A percentile compares a stretch with the other conserved stretches of the same genome.
phyloP scores from a whole-genome alignment of 1,284 basidiomycete species.

The Malassezia pachydermatis region DNA sequence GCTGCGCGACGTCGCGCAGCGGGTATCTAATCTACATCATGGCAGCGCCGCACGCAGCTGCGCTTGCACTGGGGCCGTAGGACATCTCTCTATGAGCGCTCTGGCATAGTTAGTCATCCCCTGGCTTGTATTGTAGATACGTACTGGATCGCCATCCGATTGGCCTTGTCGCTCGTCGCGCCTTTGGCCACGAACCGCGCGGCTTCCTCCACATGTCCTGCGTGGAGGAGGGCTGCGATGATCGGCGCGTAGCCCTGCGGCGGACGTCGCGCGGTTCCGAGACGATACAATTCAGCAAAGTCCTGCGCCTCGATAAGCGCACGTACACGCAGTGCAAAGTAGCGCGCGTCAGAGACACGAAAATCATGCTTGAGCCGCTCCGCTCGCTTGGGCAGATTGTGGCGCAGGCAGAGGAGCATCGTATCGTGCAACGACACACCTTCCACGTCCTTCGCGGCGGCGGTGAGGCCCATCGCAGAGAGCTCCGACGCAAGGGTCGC shows the following conservation, averaged over 20 bases:
- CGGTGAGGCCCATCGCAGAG: neutral
- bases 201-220: slow-evolving; percentile 30
- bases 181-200: slow-evolving; percentile 23
- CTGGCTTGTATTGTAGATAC: neutral
- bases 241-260: slow-evolving; percentile 69
- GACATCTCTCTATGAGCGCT: slow-evolving; percentile 13
- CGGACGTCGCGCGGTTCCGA: slow-evolving; percentile 55
- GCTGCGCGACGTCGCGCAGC: slow-evolving; percentile 18
- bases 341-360: slow-evolving; percentile 38
- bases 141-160: slow-evolving; percentile 5
- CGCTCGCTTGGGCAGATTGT: slow-evolving; percentile 31
- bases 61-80: neutral
- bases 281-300: slow-evolving; percentile 30
- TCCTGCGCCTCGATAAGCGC: slow-evolving; percentile 26
- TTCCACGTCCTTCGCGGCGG: slow-evolving; percentile 1
- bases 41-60: slow-evolving; percentile 5
- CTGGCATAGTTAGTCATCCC: neutral
- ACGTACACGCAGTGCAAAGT: slow-evolving; percentile 26
- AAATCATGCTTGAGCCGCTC: slow-evolving; percentile 41
- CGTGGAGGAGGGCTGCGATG: slow-evolving; percentile 30
- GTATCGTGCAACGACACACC: slow-evolving; percentile 39
- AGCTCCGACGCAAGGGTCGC: slow-evolving; percentile 73
- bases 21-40: neutral
- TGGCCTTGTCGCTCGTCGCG: slow-evolving; percentile 3
- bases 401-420: slow-evolving; percentile 31